Percentiles rank a stretch among this genome's conserved stretches.
Evolutionary conservation across 768 basidiomycete genomes (phyloP).

Genomic region (Pleurotus platypus): DNA sequence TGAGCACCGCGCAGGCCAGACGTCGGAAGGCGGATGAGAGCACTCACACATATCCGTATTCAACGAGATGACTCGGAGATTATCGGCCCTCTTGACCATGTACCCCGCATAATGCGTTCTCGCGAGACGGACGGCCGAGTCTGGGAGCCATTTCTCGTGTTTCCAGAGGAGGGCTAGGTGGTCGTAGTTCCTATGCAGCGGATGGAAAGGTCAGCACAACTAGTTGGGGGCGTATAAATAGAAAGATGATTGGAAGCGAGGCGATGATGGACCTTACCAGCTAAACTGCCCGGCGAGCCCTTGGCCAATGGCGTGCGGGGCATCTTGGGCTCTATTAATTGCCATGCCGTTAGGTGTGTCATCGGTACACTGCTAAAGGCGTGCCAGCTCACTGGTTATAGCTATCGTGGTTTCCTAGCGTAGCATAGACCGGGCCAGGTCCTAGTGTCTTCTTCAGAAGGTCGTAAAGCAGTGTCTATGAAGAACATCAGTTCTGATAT

Average conservation of each 20-base stretch:
- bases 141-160: slow-evolving; percentile 65
- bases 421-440: slow-evolving; percentile 70
- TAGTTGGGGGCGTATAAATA: no score
- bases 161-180: slow-evolving; percentile 71
- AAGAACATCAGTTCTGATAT: no score
- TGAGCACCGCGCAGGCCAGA: slow-evolving; percentile 2
- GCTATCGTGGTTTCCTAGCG: slow-evolving; percentile 76
- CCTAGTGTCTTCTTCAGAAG: slow-evolving; percentile 61
- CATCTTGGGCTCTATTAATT: slow-evolving; percentile 49
- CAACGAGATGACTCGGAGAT: slow-evolving; percentile 67
- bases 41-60: slow-evolving; percentile 74
- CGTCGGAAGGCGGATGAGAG: neutral
- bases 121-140: slow-evolving; percentile 51
- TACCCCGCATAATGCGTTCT: slow-evolving; percentile 71
- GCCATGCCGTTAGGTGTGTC: no score
- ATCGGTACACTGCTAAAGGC: neutral
- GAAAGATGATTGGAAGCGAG: neutral
- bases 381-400: slow-evolving; percentile 51
- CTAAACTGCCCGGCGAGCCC: slow-evolving; percentile 56
- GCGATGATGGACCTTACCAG: slow-evolving; percentile 39
- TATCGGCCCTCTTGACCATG: slow-evolving; percentile 63
- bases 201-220: neutral
- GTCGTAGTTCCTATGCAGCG: slow-evolving; percentile 62
- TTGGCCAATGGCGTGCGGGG: slow-evolving; percentile 55
- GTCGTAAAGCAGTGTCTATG: slow-evolving; percentile 60